Base-by-base conservation (phyloP, 352 stramenopile genomes). In the Globisporangium nagaii region DNA sequence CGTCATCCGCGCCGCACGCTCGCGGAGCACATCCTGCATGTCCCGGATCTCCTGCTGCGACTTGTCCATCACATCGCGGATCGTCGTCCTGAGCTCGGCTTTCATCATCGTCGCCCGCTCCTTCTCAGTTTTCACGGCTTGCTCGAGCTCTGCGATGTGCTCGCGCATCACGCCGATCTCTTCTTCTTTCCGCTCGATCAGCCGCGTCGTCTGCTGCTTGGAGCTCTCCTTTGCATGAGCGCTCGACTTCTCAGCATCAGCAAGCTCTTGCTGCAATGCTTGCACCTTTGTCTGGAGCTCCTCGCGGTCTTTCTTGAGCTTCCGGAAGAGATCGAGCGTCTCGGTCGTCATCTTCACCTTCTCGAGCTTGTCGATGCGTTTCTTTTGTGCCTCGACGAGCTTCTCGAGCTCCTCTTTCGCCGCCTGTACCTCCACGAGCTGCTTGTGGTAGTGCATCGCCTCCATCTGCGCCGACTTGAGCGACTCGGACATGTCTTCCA, bases 341-440 rank as follows among this genome's bases (percentile, higher is more conserved):
- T 86, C 78, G 0, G 65, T 89, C 8, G 80, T 91, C 80, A 91
- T 91, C 64, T 91, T 91, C 19, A 89, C 78, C 60, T 86, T 83
- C 32, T 91, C 80, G 32, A 91, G 69, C 60, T 88, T 89, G 35
- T 86, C 76, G 25, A 91, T 85, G 40, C 80, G 78, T 45, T 68
- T 60, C 31, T 75, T 73, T 52, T 91, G 80, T 10, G 70, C 73
- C 35, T 75, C 73, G 0, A 82, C 51, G 35, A 84, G 53, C 34
- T 70, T 59, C 13, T 78, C 66, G 52, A 84, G 57, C 13, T 66
- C 60, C 41, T 85, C 71, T 40, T 80, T 77, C 15, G 61, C 58
- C 20, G 59, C 19, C 41, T 86, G 72, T 20, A 47, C 46, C 46
- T 73, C 68, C 5, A 62, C 50, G 4, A 87, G 68, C 44, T 86